Evolutionary conservation across 441 rosid genomes (phyloP).

Genomic region (Gossypium gossypioides): DNA sequence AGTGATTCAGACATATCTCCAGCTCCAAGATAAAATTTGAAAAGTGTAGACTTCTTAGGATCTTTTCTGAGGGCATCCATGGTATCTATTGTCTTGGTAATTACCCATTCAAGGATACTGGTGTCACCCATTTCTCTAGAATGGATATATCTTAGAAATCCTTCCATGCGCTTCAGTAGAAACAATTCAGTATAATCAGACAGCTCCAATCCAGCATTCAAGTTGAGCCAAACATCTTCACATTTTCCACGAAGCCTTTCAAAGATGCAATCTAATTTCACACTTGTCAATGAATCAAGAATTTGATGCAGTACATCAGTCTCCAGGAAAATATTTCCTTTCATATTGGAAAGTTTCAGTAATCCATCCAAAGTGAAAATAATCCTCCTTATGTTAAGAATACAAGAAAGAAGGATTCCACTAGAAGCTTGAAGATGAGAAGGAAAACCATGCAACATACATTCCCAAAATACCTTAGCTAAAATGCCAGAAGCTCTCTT

Average conservation of each 20-base stretch:
- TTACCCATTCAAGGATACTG: slow-evolving; percentile 63
- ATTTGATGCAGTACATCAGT: slow-evolving; percentile 42
- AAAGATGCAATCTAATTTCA: slow-evolving; percentile 77
- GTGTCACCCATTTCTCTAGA: slow-evolving; percentile 45
- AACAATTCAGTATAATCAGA: slow-evolving; percentile 57
- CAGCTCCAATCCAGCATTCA: slow-evolving; percentile 45
- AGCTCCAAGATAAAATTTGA: slow-evolving; percentile 66
- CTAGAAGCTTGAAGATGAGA: slow-evolving; percentile 53
- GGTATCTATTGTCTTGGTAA: slow-evolving; percentile 56
- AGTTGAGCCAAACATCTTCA: slow-evolving; percentile 49
- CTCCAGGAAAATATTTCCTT: slow-evolving; percentile 36
- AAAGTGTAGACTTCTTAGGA: slow-evolving; percentile 40
- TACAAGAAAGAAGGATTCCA: slow-evolving; percentile 69
- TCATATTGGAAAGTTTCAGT: slow-evolving; percentile 43
- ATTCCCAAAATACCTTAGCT: slow-evolving; percentile 73
- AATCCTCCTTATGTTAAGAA: slow-evolving; percentile 61
- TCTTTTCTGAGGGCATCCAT: slow-evolving; percentile 77
- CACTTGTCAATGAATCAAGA: slow-evolving; percentile 55
- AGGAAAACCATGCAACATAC: slow-evolving; percentile 90
- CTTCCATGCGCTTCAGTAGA: slow-evolving; percentile 82
- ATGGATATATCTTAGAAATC: slow-evolving; percentile 51
- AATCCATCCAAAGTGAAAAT: slow-evolving; percentile 52
- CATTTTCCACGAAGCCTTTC: slow-evolving; percentile 60
- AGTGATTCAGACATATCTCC: slow-evolving; percentile 40
- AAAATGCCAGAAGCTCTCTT: slow-evolving; percentile 56